Percentiles rank a stretch among this genome's conserved stretches.
Conservation (phyloP, 805 yeast species). For the Ogataea angusta region DNA sequence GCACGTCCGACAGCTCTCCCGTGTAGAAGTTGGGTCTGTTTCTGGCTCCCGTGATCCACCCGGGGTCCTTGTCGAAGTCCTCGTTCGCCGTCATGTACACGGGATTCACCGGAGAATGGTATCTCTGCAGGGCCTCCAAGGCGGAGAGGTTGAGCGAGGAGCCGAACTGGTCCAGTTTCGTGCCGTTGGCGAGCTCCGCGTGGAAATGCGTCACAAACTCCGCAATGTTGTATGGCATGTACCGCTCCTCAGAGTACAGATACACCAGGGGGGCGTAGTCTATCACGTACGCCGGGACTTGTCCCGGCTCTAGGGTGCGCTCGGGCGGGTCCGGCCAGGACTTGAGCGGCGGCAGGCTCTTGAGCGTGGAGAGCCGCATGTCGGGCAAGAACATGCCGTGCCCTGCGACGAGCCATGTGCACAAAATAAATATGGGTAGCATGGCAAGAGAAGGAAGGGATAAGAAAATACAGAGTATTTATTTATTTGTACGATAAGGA, state of each 20-base stretch:
- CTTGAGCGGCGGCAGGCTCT: conserved; percentile 36
- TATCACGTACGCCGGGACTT: conserved; percentile 60
- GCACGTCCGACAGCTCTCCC: conserved; percentile 73
- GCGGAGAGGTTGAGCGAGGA: conserved; percentile 29
- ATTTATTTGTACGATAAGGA: background rate
- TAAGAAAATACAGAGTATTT: background rate
- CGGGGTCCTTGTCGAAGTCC: conserved; percentile 72
- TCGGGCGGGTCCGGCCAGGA: conserved; percentile 33
- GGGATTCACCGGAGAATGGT: conserved; percentile 28
- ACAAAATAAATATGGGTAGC: background rate
- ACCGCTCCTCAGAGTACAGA: conserved; percentile 83
- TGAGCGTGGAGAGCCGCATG: conserved; percentile 7
- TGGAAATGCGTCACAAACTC: conserved; percentile 67
- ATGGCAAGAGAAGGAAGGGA: background rate
- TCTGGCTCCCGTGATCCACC: conserved; percentile 75
- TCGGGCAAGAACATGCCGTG: background rate
- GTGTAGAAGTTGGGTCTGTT: conserved; percentile 68
- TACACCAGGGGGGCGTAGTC: conserved; percentile 77
- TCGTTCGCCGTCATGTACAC: conserved; percentile 62
- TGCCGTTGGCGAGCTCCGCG: conserved; percentile 50
- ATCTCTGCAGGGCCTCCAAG: conserved; percentile 34
- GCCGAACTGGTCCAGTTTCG: conserved; percentile 31
- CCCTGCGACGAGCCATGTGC: background rate
- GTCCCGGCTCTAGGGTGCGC: conserved; percentile 45
- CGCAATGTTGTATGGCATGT: conserved; percentile 77